phyloP scores from a whole-genome alignment of 1,139 yeast genomes.

The Protomyces inundatus region DNA sequence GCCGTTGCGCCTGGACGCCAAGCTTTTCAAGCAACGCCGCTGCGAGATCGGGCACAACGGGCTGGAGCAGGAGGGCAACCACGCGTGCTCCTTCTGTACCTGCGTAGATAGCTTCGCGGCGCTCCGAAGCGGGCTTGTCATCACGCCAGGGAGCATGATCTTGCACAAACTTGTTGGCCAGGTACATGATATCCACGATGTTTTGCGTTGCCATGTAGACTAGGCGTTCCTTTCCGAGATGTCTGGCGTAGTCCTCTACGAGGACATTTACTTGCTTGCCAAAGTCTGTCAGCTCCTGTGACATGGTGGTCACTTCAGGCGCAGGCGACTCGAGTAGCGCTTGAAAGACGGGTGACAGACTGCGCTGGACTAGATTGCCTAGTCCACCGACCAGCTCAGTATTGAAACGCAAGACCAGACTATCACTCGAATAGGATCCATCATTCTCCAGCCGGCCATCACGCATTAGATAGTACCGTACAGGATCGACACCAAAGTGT shows the following conservation, averaged over 20 bases:
- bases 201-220: conserved; percentile 32
- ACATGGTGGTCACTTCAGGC: neutral
- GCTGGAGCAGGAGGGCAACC: conserved; percentile 58
- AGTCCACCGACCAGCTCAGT: conserved; percentile 21
- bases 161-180: conserved; percentile 54
- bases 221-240: neutral
- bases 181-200: conserved; percentile 59
- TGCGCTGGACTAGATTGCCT: conserved; percentile 17
- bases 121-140: conserved; percentile 36
- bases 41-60: conserved; percentile 67
- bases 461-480: conserved; percentile 28
- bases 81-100: conserved; percentile 72
- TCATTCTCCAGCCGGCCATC: conserved; percentile 28
- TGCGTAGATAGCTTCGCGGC: conserved; percentile 53
- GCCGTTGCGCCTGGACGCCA: conserved; percentile 45
- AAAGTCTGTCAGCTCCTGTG: conserved; percentile 3
- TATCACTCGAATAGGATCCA: conserved; percentile 13
- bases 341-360: neutral
- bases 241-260: neutral
- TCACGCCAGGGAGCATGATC: conserved; percentile 44
- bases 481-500: conserved; percentile 24
- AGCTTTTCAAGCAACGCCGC: conserved; percentile 57
- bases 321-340: neutral
- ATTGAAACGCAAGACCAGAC: conserved; percentile 13
- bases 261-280: neutral